These are phyloP conservation scores for Barnettozyma salicaria DNA, from an alignment of 805 yeast genomes.

Conservation along the genomic window DNA sequence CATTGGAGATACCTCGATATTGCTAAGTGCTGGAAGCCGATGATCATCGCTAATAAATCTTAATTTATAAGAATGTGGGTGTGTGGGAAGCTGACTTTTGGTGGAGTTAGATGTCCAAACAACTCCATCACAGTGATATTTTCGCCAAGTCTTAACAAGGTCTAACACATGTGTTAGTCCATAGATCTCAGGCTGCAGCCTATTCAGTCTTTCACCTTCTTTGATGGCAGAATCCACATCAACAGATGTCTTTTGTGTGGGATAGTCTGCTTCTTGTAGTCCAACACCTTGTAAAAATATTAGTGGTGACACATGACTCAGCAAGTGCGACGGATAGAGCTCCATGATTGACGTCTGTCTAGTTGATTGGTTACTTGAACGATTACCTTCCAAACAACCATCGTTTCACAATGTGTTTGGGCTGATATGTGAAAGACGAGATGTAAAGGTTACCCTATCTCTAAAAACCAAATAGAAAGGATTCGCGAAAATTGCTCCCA, in stretches of 20 bases:
- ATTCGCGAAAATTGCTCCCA: no score
- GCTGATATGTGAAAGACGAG: no score
- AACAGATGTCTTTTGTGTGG: constrained; percentile 1
- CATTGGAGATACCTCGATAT: constrained; percentile 22
- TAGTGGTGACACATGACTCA: constrained; percentile 34
- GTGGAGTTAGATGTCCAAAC: constrained; percentile 25
- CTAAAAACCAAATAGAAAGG: no score
- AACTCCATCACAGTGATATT: constrained; percentile 25
- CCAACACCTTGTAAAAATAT: constrained; percentile 40
- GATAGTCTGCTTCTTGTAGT: constrained; percentile 3
- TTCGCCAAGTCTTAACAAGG: constrained; percentile 25
- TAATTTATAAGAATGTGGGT: constrained; percentile 27
- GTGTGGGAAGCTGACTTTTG: constrained; percentile 18
- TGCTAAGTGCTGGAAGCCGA: constrained; percentile 19
- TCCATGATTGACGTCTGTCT: constrained; percentile 28
- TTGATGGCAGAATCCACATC: background rate
- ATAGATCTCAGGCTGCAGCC: constrained; percentile 9
- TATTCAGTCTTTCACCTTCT: constrained; percentile 9
- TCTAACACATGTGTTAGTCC: constrained; percentile 19
- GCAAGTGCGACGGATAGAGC: constrained; percentile 31
- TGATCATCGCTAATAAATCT: constrained; percentile 27
- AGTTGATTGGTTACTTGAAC: no score
- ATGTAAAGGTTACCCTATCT: no score
- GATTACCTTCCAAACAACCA: no score
- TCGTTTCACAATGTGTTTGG: no score